Conservation (phyloP, 2,329 filamentous ascomycete genomes). For the Dothistroma septosporum region DNA sequence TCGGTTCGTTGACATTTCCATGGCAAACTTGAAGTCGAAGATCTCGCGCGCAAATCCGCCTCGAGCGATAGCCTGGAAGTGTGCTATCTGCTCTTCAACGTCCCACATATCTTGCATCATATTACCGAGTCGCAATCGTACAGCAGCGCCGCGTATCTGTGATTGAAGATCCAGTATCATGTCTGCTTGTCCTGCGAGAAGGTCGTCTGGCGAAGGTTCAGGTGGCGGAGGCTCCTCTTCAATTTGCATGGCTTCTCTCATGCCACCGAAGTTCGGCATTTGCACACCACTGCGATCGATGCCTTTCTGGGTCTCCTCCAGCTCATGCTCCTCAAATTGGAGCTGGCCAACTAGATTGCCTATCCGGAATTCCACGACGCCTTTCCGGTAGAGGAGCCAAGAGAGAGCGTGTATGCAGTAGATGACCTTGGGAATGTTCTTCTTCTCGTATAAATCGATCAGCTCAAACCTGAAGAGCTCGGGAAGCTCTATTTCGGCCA, state of each 20-base stretch:
- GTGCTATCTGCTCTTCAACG: conserved; percentile 68
- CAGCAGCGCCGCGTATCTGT: conserved; percentile 75
- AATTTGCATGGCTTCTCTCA: conserved; percentile 91
- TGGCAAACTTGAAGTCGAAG: conserved; percentile 72
- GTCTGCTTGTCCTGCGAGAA: conserved; percentile 69
- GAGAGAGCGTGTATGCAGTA: conserved; percentile 97
- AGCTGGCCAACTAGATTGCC: conserved; percentile 94
- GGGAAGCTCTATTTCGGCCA: conserved; percentile 85
- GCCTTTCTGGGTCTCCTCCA: conserved; percentile 95
- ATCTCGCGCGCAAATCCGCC: conserved; percentile 86
- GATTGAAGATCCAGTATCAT: conserved; percentile 77
- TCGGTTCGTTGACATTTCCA: conserved; percentile 73
- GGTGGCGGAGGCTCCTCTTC: conserved; percentile 72
- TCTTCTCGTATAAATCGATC: conserved; percentile 98
- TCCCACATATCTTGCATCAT: conserved; percentile 91
- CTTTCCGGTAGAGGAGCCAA: conserved; percentile 94
- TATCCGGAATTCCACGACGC: conserved; percentile 91
- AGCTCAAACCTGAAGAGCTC: conserved; percentile 96
- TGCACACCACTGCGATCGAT: conserved; percentile 90
- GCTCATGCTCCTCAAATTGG: conserved; percentile 94
- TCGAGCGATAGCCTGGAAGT: conserved; percentile 80
- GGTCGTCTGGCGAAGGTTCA: conserved; percentile 82
- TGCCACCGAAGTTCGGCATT: conserved; percentile 97
- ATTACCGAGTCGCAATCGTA: conserved; percentile 71
- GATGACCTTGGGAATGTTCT: conserved; percentile 98